These are phyloP conservation scores for Chrysosporium keratinophilum DNA, from an alignment of 2,329 filamentous ascomycete genomes.

Conservation along the genomic window DNA sequence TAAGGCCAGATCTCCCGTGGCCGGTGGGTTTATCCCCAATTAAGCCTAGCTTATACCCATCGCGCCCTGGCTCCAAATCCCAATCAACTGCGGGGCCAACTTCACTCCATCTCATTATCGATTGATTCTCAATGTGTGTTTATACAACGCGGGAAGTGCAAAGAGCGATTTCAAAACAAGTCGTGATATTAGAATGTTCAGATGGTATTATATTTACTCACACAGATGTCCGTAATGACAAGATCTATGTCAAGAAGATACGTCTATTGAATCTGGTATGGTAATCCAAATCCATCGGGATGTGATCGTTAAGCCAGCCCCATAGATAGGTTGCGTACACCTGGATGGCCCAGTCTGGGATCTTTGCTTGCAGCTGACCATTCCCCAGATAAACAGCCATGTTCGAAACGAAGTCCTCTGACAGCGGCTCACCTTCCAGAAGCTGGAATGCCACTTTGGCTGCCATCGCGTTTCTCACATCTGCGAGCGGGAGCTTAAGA, in stretches of 20 bases:
- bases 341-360: neutral
- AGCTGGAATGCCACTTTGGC: neutral
- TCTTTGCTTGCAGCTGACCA: neutral
- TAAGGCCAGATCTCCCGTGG: constrained; percentile 13
- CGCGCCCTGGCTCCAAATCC: neutral
- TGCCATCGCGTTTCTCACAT: neutral
- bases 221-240: too few relatives aligned
- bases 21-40: neutral
- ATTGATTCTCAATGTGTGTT: too few relatives aligned
- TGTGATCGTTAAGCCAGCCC: neutral
- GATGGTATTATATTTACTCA: too few relatives aligned
- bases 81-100: neutral
- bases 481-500: neutral
- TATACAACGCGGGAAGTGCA: too few relatives aligned
- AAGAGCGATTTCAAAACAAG: too few relatives aligned
- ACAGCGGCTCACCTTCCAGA: neutral
- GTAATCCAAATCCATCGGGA: neutral
- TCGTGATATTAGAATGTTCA: too few relatives aligned
- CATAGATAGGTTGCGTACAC: neutral
- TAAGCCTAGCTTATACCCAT: neutral
- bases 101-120: too few relatives aligned
- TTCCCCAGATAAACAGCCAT: neutral
- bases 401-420: neutral
- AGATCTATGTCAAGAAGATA: neutral
- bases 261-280: neutral